phyloP scores from a whole-genome alignment of 2,329 filamentous ascomycete genomes.

The Arthrobotrys entomopaga region DNA sequence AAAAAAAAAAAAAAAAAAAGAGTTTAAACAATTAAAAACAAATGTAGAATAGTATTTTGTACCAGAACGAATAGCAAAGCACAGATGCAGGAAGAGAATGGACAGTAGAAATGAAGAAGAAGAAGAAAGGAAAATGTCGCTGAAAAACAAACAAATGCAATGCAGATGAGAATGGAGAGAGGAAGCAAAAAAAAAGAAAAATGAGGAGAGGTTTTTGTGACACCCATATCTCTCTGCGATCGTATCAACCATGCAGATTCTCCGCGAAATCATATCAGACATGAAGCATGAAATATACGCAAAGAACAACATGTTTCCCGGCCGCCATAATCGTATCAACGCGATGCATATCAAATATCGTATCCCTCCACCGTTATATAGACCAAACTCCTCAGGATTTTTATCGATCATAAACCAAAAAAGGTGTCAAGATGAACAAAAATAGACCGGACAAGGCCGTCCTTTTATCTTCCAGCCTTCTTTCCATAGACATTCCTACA shows the following conservation, averaged over 20 bases:
- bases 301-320: conserved; percentile 1
- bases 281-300: not conserved
- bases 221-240: not conserved
- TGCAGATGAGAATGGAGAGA: not conserved
- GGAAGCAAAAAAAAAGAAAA: no score
- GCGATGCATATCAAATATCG: not conserved
- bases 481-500: conserved; percentile 43
- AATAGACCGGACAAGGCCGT: not conserved
- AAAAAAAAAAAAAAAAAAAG: not conserved
- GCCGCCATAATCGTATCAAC: not conserved
- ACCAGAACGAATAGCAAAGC: not conserved
- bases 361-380: not conserved
- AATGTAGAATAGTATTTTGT: not conserved
- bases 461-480: conserved; percentile 41
- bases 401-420: not conserved
- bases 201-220: not conserved
- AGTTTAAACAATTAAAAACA: not conserved
- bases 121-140: not conserved
- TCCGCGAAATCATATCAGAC: not conserved
- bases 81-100: not conserved
- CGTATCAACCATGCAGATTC: not conserved
- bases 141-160: not conserved
- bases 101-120: not conserved
- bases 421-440: not conserved
- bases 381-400: not conserved